phyloP scores from a whole-genome alignment of 176 grass and related monocot species.

The Musa acuminata region DNA sequence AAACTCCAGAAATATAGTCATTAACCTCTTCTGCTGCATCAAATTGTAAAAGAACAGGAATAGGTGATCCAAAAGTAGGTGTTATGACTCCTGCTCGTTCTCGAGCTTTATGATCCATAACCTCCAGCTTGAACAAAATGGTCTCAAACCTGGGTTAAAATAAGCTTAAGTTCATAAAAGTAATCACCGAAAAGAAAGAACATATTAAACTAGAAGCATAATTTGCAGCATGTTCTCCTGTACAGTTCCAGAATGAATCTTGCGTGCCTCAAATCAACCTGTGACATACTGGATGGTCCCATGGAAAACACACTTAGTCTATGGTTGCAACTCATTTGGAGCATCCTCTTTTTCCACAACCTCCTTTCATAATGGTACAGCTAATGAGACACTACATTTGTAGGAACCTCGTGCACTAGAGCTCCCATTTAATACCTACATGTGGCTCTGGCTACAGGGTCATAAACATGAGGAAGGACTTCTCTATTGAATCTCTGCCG shows the following conservation, averaged over 20 bases:
- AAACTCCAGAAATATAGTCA: slow-evolving; percentile 7
- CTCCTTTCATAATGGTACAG: too few species aligned
- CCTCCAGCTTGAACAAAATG: slow-evolving; percentile 81
- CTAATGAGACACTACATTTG: too few species aligned
- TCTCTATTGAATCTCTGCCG: too few species aligned
- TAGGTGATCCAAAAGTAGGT: slow-evolving; percentile 59
- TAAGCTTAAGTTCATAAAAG: not conserved
- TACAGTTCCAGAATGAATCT: not conserved
- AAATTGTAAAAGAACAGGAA: slow-evolving; percentile 77
- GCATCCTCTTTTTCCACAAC: too few species aligned
- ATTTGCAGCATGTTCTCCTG: not conserved
- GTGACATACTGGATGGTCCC: too few species aligned
- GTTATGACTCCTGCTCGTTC: slow-evolving; percentile 84
- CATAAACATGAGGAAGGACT: too few species aligned
- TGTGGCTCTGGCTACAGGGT: too few species aligned
- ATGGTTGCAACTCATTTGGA: too few species aligned
- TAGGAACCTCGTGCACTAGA: too few species aligned
- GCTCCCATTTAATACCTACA: too few species aligned
- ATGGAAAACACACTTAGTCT: too few species aligned
- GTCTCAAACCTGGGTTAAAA: slow-evolving; percentile 55
- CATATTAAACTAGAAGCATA: slow-evolving; percentile 12
- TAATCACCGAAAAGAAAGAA: not conserved
- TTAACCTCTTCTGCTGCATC: slow-evolving; percentile 80
- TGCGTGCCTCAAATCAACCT: too few species aligned
- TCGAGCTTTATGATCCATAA: slow-evolving; percentile 87